phyloP scores from a whole-genome alignment of 352 stramenopile species.

The Elongisporangium undulatum region DNA sequence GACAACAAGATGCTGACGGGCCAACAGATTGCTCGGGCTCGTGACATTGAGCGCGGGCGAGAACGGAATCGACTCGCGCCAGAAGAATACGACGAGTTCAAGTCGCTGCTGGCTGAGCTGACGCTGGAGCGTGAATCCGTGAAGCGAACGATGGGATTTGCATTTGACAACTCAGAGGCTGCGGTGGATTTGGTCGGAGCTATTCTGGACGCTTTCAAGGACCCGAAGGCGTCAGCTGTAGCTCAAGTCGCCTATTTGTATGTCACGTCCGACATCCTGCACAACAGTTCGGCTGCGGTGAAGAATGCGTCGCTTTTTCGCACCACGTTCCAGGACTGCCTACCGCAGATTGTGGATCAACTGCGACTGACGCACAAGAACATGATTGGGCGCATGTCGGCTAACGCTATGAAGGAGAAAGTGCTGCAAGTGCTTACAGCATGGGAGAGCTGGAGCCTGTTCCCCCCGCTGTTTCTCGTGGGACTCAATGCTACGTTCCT shows the following conservation, averaged over 20 bases:
- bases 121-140: slow-evolving; percentile 69
- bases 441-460: slow-evolving; percentile 80
- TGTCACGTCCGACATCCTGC: slow-evolving; percentile 84
- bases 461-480: slow-evolving; percentile 68
- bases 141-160: slow-evolving; percentile 72
- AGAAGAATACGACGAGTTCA: slow-evolving; percentile 55
- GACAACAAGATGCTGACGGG: slow-evolving; percentile 49
- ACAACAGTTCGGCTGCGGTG: slow-evolving; percentile 85
- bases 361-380: slow-evolving; percentile 45
- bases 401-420: slow-evolving; percentile 78
- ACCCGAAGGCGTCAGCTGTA: slow-evolving; percentile 27
- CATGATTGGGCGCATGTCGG: slow-evolving; percentile 71
- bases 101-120: slow-evolving; percentile 28
- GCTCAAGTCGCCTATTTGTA: slow-evolving; percentile 67
- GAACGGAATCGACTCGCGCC: slow-evolving; percentile 42
- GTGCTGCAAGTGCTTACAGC: slow-evolving; percentile 68
- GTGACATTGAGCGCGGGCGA: slow-evolving; percentile 57
- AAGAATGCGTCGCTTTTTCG: slow-evolving; percentile 89
- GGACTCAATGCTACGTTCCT: slow-evolving; percentile 79
- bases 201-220: slow-evolving; percentile 41
- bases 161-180: slow-evolving; percentile 74
- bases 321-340: slow-evolving; percentile 76
- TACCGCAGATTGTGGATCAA: slow-evolving; percentile 71
- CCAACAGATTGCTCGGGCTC: slow-evolving; percentile 64
- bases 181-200: slow-evolving; percentile 61